Evolutionary conservation across 1,139 yeast genomes (phyloP), one percentile per base, ranked within the genome.

Genomic region (Diutina ranongensis): DNA sequence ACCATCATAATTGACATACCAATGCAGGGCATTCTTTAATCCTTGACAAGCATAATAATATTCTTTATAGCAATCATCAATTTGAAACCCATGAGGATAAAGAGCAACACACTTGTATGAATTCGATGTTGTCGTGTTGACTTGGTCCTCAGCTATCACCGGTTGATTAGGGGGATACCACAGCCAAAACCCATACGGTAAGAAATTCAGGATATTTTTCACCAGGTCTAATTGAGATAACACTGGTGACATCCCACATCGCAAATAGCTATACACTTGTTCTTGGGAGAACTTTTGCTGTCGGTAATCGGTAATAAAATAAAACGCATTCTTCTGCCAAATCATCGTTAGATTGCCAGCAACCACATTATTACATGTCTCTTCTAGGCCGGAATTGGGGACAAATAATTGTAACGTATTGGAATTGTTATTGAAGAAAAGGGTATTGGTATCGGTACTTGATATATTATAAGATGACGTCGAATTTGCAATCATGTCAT

Each of bases 91-190:
- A 1, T 61, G 60, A 0, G 56, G 49, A 10, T 60, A 62, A 13
- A 79, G 54, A 0, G 72, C 66, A 0, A 85, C 94, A 60, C 97
- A 89, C 52, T 74, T 71, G 51, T 60, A 68, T 0, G 83, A 83
- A 7, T 12, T 4, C 4, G 34, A 31, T 31, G 40, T 19, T 3
- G 10, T n/a, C 3, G 46, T 25, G 3, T 45, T 45, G n/a, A 47
- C 51, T 1, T 9, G 21, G 10, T 40, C 42, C 9, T 7, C 38
- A 28, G 46, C 13, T 22, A 38, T 18, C 12, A 27, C 27, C 40
- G 89, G 92, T 53, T 81, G 76, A 5, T 68, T 67, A 1, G 68
- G 62, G 4, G 28, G 22, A 1, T 70, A 72, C 94, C 94, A 85
- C 4, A 86, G 72, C 95, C 95, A 87, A 32, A 78, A 61, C 8